Conservation (phyloP, 306 rosid species). For the Hylodesmum podocarpum region DNA sequence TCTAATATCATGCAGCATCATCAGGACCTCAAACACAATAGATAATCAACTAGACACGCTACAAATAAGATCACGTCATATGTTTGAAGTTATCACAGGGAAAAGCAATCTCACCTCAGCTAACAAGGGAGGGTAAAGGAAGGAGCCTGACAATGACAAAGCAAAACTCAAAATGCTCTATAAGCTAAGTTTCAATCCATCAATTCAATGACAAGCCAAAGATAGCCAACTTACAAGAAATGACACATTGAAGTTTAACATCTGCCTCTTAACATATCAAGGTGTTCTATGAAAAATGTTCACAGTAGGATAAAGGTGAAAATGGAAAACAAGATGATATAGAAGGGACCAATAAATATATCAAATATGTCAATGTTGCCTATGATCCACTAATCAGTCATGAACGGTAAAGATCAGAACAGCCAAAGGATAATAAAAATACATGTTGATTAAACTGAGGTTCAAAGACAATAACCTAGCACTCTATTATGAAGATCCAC, state of each 20-base stretch:
- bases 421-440: background rate
- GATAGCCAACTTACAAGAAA: constrained; percentile 22
- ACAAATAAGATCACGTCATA: background rate
- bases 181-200: constrained; percentile 26
- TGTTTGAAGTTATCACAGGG: constrained; percentile 13
- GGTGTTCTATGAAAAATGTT: background rate
- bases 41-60: background rate
- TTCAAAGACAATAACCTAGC: background rate
- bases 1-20: constrained; percentile 11
- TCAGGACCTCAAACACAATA: constrained; percentile 11
- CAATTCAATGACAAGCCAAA: constrained; percentile 25
- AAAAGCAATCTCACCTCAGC: constrained; percentile 32
- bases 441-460: background rate
- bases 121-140: constrained; percentile 20
- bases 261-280: constrained; percentile 3
- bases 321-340: constrained; percentile 1
- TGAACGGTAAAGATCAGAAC: background rate
- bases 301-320: constrained; percentile 5
- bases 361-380: background rate
- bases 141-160: constrained; percentile 40
- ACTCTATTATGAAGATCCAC: constrained; percentile 3
- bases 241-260: background rate
- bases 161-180: constrained; percentile 31
- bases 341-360: background rate
- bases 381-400: background rate